A percentile compares a stretch with the other conserved stretches of the same genome.
Evolutionary conservation across 2,329 filamentous ascomycete genomes (phyloP).

Genomic region (Neonectria ditissima): DNA sequence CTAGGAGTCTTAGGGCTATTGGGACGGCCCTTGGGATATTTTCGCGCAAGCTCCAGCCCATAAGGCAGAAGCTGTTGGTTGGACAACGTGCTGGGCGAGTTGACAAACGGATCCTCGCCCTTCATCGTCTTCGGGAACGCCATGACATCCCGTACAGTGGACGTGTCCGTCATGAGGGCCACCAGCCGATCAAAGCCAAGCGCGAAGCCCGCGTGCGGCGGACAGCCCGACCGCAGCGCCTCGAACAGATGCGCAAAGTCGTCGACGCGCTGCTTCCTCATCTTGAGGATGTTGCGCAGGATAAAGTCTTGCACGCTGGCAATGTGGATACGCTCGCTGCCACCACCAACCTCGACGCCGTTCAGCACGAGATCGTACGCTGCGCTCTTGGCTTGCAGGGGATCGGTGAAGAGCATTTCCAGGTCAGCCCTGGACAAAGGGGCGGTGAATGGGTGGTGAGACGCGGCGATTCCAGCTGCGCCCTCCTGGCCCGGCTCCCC

Average conservation of each 20-base stretch:
- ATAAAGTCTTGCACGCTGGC: slow-evolving; percentile 86
- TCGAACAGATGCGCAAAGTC: slow-evolving; percentile 89
- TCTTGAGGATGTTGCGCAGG: slow-evolving; percentile 84
- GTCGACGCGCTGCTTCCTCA: slow-evolving; percentile 76
- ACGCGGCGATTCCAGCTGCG: slow-evolving; percentile 81
- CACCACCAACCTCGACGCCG: slow-evolving; percentile 92
- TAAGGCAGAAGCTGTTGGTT: slow-evolving; percentile 65
- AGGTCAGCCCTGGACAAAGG: slow-evolving; percentile 80
- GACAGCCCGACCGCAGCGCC: slow-evolving; percentile 86
- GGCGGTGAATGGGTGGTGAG: slow-evolving; percentile 96
- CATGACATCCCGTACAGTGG: slow-evolving; percentile 91
- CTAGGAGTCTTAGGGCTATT: not conserved
- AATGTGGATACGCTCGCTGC: slow-evolving; percentile 91
- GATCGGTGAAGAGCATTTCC: slow-evolving; percentile 77
- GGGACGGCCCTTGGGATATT: no score
- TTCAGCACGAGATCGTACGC: slow-evolving; percentile 98
- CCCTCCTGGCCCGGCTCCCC: slow-evolving; percentile 83
- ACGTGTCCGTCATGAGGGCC: slow-evolving; percentile 79
- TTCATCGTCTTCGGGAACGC: slow-evolving; percentile 95
- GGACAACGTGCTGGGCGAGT: slow-evolving; percentile 77
- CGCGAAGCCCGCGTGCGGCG: slow-evolving; percentile 93
- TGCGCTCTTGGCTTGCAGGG: slow-evolving; percentile 80
- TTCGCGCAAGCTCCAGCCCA: slow-evolving; percentile 51
- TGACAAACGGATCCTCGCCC: slow-evolving; percentile 87
- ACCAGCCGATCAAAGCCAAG: slow-evolving; percentile 91